phyloP scores from a whole-genome alignment of 345 rosid genomes.

The Hypericum androsaemum region DNA sequence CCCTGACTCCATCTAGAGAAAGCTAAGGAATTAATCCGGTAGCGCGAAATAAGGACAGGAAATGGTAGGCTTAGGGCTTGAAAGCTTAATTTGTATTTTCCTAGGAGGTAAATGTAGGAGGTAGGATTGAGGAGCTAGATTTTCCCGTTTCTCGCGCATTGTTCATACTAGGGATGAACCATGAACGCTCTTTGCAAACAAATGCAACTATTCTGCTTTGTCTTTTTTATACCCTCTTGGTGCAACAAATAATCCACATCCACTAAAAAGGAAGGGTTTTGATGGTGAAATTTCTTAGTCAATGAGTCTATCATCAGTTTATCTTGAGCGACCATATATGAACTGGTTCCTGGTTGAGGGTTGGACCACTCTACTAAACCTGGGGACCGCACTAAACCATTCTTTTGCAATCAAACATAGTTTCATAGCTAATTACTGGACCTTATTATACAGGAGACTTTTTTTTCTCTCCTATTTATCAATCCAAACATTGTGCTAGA shows the following conservation, averaged over 20 bases:
- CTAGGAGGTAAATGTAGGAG: conserved; percentile 15
- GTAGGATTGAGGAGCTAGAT: conserved; percentile 7
- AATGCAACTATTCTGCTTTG: conserved; percentile 18
- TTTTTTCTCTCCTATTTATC: neutral
- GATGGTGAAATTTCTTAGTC: conserved; percentile 15
- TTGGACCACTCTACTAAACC: too few species aligned
- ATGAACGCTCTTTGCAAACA: conserved; percentile 22
- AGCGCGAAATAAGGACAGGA: too few species aligned
- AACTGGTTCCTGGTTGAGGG: neutral
- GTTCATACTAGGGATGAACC: conserved; percentile 20
- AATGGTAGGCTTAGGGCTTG: too few species aligned
- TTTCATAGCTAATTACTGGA: conserved; percentile 4
- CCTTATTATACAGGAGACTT: conserved; percentile 8
- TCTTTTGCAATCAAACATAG: neutral
- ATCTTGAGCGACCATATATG: conserved; percentile 1
- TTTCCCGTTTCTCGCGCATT: conserved; percentile 6
- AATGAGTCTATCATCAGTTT: conserved; percentile 13
- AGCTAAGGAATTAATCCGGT: too few species aligned
- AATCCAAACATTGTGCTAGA: conserved; percentile 5
- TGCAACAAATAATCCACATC: neutral
- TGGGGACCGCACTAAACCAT: neutral
- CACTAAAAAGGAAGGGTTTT: conserved; percentile 2
- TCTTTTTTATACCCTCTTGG: neutral
- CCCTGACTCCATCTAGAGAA: too few species aligned
- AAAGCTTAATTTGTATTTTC: neutral